Base-by-base conservation (phyloP, 2,329 filamentous ascomycete genomes). In the Arthrobotrys sinensis region DNA sequence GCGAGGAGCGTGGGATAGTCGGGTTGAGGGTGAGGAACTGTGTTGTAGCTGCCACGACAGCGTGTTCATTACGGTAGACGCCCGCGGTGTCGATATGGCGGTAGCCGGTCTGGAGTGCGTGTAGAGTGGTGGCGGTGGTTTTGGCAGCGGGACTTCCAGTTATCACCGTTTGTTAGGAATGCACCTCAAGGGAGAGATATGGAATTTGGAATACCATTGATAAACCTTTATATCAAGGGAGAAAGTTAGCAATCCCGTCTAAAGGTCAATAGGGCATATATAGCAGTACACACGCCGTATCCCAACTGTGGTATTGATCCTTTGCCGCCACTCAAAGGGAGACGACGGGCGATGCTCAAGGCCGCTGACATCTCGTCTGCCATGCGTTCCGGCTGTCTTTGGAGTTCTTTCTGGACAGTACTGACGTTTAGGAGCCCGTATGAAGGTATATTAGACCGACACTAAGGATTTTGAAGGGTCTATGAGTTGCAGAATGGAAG, bases 51-150 rank as follows among this genome's bases (percentile, higher is more conserved):
- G 85, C 83, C 0, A 86, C 86, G 63, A 87, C 88, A 50, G 88
- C 86, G 8, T 84, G 84, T 83, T 91, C 89, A 80, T 91, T 91
- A 43, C 84, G 84, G 82, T 91, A 91, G 24, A 83, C 85, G 10
- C 86, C 86, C 1, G 89, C 89, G 0, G 87, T 88, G 82, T 91
- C 89, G 79, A 90, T 84, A 81, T 89, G 88, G 64, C 87, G 87
- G 81, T 89, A 90, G 24, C 88, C 88, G 21, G 84, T 82, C 5
- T 84, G 84, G 45, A 89, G 81, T 2, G 88, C 88, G 79, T 88
- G 84, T 11, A 85, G 83, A 66, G 75, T 78, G 12, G 75, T 72
- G 8, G 85, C 85, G 43, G 85, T 83, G 38, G 85, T 85, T 38
- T 84, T 83, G 5, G 83, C 82, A 5, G 83, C 83, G 10, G 85